Conservation (phyloP, 73 alveolate genomes). For the Uronychia setigera region DNA sequence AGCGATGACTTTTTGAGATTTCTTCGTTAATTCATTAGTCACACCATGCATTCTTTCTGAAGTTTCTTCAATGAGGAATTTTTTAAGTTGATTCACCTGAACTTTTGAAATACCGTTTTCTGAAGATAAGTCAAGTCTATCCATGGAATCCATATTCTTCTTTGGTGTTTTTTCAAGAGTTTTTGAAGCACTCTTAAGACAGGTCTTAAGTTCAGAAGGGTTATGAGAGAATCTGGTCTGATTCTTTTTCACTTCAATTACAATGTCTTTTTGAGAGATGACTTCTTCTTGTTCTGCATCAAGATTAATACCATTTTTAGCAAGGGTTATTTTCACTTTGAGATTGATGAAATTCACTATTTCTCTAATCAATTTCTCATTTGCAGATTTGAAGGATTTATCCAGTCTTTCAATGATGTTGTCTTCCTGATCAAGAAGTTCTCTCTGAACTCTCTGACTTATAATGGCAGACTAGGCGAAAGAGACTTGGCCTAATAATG, state of each 20-base stretch:
- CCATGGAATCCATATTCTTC: too few relatives aligned
- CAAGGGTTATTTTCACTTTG: conserved; percentile 31
- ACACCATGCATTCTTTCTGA: background rate
- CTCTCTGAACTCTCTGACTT: background rate
- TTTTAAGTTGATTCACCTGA: background rate
- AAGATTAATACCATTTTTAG: conserved; percentile 32
- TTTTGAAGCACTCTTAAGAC: too few relatives aligned
- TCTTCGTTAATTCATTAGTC: background rate
- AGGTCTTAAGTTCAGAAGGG: too few relatives aligned
- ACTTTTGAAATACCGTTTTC: background rate
- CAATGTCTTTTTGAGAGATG: background rate
- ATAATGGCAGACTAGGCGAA: background rate
- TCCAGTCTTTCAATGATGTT: conserved; percentile 1
- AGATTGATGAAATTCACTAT: conserved; percentile 45
- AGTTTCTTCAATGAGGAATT: background rate
- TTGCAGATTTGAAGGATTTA: conserved; percentile 25
- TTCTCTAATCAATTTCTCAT: conserved; percentile 28
- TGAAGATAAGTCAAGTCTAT: too few relatives aligned
- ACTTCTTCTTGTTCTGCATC: background rate
- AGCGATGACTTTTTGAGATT: background rate
- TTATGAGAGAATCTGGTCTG: too few relatives aligned
- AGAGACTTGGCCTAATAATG: background rate
- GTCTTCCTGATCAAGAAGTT: background rate
- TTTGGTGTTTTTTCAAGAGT: background rate
- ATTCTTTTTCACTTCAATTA: too few relatives aligned